Evolutionary conservation across 192 early-diverging fungal genomes (phyloP), one percentile per base, ranked within the genome.

Genomic region (Blastocladiella britannica): DNA sequence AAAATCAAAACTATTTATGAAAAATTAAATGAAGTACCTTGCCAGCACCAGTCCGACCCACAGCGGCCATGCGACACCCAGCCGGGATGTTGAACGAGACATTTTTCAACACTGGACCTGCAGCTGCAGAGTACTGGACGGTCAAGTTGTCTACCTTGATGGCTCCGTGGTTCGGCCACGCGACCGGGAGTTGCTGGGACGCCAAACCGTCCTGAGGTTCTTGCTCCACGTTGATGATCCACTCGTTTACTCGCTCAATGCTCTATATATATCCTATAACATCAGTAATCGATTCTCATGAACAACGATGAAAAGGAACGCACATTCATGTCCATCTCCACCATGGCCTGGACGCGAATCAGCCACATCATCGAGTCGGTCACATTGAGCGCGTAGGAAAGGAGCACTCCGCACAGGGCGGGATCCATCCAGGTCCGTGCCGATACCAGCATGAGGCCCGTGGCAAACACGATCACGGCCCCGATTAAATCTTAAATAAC

Each of bases 231-330:
- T 68, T 57, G 59, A 85, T 54, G 57, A n/a, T n/a, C n/a, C 92
- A 96, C 67, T 93, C 89, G 25, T 76, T 64, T 25, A 93, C 70
- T 52, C 92, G 82, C 68, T 96, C 92, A 28, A 93, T 81, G n/a
- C n/a, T n/a, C n/a, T n/a, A n/a, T n/a, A n/a, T n/a, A n/a, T n/a
- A n/a, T n/a, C n/a, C n/a, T n/a, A n/a, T n/a, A n/a, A n/a, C n/a
- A n/a, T n/a, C n/a, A n/a, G n/a, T n/a, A n/a, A n/a, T n/a, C n/a
- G n/a, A n/a, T n/a, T n/a, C n/a, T n/a, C n/a, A n/a, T n/a, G n/a
- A n/a, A n/a, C n/a, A n/a, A n/a, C n/a, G n/a, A n/a, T n/a, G n/a
- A n/a, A n/a, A n/a, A n/a, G n/a, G n/a, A n/a, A n/a, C n/a, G n/a
- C 1, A 83, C 71, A 60, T 88, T 90, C 79, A 93, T 72, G 59